Evolutionary conservation across 345 rosid genomes (phyloP), one percentile per base, ranked within the genome.

Genomic region (Turnera subulata): DNA sequence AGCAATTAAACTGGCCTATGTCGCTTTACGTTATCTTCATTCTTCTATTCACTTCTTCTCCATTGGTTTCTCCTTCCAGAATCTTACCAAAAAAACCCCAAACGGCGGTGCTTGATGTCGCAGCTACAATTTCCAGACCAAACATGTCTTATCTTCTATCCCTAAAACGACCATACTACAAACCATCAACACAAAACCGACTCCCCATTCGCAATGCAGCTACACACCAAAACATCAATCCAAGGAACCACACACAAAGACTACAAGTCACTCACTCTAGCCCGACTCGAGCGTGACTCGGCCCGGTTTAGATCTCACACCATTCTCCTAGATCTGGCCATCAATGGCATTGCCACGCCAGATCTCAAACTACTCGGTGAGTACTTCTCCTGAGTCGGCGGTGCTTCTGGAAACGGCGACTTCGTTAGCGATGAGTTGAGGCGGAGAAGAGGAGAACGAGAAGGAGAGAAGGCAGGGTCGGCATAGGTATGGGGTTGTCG

Each of bases 341-440:
- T 75, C 6, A 61, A 57, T 47, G 64, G 74, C 35, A n/a, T 80
- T 40, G 62, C 74, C 24, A 50, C 4, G 16, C 61, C 86, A 29
- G 82, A 84, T 79, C 89, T 84, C 58, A 57, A 81, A n/a, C 82
- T 85, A 5, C 45, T 76, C 8, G 65, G 98, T 21, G 98, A 89
- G 87, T 91, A 88, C 59, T 91, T 91, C 75, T 73, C 95, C 55
- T 81, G 98, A 61, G 63, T 86, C 5, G 92, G 91, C n/a, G n/a
- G n/a, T n/a, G n/a, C n/a, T n/a, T n/a, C n/a, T n/a, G n/a, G n/a
- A n/a, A n/a, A n/a, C n/a, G n/a, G n/a, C n/a, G n/a, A n/a, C n/a
- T n/a, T n/a, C n/a, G n/a, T n/a, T n/a, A n/a, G n/a, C n/a, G n/a
- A n/a, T n/a, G n/a, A n/a, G n/a, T n/a, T n/a, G n/a, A n/a, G n/a